Evolutionary conservation across 805 yeast genomes (phyloP).

Genomic region (Diddensiella santjacobensis): DNA sequence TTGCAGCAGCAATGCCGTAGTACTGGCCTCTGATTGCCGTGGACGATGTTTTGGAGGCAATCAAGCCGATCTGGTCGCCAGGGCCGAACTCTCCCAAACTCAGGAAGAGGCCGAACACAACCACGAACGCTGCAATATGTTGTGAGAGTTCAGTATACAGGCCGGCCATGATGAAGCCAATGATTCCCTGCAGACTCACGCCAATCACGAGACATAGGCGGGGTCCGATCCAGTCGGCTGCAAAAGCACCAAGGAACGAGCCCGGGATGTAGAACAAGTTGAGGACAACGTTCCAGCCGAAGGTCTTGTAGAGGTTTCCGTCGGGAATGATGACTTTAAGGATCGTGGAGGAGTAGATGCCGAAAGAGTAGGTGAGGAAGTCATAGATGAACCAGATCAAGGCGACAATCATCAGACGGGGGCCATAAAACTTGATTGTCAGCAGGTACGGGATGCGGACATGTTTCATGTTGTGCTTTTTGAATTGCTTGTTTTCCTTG

Average conservation of each 20-base stretch:
- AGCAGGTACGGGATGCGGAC: conserved; percentile 61
- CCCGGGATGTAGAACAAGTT: conserved; percentile 91
- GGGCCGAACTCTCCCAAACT: conserved; percentile 91
- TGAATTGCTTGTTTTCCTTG: conserved; percentile 67
- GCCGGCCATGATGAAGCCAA: conserved; percentile 83
- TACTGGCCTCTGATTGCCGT: conserved; percentile 85
- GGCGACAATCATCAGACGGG: conserved; percentile 63
- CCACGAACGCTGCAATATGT: conserved; percentile 72
- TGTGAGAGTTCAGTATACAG: conserved; percentile 50
- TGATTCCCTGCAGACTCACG: conserved; percentile 62
- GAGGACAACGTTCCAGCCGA: conserved; percentile 89
- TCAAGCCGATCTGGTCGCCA: conserved; percentile 83
- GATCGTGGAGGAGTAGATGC: conserved; percentile 74
- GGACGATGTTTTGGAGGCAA: conserved; percentile 81
- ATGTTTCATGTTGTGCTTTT: conserved; percentile 63
- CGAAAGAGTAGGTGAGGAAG: conserved; percentile 83
- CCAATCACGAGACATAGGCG: conserved; percentile 70
- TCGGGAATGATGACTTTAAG: conserved; percentile 55
- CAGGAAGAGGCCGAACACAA: conserved; percentile 80
- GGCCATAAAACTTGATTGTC: conserved; percentile 77
- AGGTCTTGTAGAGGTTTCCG: conserved; percentile 55
- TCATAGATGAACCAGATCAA: conserved; percentile 88
- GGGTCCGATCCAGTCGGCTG: conserved; percentile 83
- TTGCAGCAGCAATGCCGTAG: conserved; percentile 86
- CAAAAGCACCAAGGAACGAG: conserved; percentile 74